Percentiles rank a stretch among this genome's conserved stretches.
These are phyloP conservation scores for Lactarius sanguifluus DNA, from an alignment of 768 basidiomycete genomes.

Conservation along the genomic window DNA sequence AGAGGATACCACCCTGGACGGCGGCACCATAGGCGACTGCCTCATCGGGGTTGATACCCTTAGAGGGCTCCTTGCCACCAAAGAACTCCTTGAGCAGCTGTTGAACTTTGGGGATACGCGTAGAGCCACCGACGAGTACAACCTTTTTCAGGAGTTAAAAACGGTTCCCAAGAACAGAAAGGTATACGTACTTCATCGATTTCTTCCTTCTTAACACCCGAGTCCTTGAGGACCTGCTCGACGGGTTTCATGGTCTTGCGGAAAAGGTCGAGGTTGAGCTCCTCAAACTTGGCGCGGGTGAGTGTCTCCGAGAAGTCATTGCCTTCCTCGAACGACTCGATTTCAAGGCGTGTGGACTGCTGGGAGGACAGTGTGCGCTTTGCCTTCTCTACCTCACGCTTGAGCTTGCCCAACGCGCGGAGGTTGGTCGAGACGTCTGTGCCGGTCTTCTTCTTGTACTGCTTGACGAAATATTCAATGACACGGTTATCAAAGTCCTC, in stretches of 20 bases:
- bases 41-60: slow-evolving; percentile 99
- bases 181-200: slow-evolving; percentile 69
- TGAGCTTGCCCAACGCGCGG: slow-evolving; percentile 56
- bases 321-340: slow-evolving; percentile 93
- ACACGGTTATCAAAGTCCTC: slow-evolving; percentile 52
- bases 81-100: slow-evolving; percentile 98
- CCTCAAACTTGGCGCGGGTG: slow-evolving; percentile 98
- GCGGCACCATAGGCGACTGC: slow-evolving; percentile 99
- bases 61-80: slow-evolving; percentile 89
- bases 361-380: slow-evolving; percentile 86
- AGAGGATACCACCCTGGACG: slow-evolving; percentile 97
- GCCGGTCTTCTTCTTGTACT: slow-evolving; percentile 53
- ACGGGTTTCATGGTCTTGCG: slow-evolving; percentile 99
- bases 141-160: slow-evolving; percentile 43
- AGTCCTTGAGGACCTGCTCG: slow-evolving; percentile 97
- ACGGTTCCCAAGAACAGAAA: neutral
- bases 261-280: slow-evolving; percentile 98
- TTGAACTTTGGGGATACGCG: slow-evolving; percentile 99
- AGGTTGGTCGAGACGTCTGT: slow-evolving; percentile 50
- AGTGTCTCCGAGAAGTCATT: slow-evolving; percentile 97
- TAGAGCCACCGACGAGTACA: slow-evolving; percentile 94
- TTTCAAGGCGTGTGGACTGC: slow-evolving; percentile 89
- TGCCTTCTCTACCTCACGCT: slow-evolving; percentile 44
- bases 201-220: slow-evolving; percentile 97
- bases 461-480: slow-evolving; percentile 57